Evolutionary conservation across 2,329 filamentous ascomycete species (phyloP).

Genomic region (Raffaelea deltoideospora): DNA sequence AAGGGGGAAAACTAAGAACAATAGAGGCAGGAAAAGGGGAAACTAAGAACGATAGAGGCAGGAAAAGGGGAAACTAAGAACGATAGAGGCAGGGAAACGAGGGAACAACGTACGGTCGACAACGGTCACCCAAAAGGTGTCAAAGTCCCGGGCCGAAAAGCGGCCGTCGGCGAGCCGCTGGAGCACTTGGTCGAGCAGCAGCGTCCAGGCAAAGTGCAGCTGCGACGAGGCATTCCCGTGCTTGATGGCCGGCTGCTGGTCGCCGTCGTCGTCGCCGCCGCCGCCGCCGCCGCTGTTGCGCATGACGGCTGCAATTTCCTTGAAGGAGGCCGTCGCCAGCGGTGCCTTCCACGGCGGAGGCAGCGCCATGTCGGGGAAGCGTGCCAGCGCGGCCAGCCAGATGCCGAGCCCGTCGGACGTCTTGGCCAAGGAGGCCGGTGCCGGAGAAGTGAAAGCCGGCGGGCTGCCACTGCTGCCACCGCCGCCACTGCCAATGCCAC

Average conservation of each 20-base stretch:
- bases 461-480: neutral
- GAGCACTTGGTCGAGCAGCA: slow-evolving; percentile 41
- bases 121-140: slow-evolving; percentile 23
- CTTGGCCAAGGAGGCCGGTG: slow-evolving; percentile 51
- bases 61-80: slow-evolving; percentile 7
- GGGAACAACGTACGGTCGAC: slow-evolving; percentile 57
- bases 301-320: slow-evolving; percentile 58
- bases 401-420: slow-evolving; percentile 82
- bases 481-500: neutral
- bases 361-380: slow-evolving; percentile 48
- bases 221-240: slow-evolving; percentile 67
- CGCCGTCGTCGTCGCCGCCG: neutral
- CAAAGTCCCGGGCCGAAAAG: slow-evolving; percentile 2
- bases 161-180: slow-evolving; percentile 7
- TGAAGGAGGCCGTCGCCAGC: slow-evolving; percentile 51
- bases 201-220: slow-evolving; percentile 76
- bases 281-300: slow-evolving; percentile 52
- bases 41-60: neutral
- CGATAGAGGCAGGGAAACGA: neutral
- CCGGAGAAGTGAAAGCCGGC: no score
- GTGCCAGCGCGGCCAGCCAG: slow-evolving; percentile 58
- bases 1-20: neutral
- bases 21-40: slow-evolving; percentile 53
- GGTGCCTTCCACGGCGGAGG: slow-evolving; percentile 71
- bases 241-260: slow-evolving; percentile 23